phyloP scores from a whole-genome alignment of 768 basidiomycete species.

The Panus rudis region DNA sequence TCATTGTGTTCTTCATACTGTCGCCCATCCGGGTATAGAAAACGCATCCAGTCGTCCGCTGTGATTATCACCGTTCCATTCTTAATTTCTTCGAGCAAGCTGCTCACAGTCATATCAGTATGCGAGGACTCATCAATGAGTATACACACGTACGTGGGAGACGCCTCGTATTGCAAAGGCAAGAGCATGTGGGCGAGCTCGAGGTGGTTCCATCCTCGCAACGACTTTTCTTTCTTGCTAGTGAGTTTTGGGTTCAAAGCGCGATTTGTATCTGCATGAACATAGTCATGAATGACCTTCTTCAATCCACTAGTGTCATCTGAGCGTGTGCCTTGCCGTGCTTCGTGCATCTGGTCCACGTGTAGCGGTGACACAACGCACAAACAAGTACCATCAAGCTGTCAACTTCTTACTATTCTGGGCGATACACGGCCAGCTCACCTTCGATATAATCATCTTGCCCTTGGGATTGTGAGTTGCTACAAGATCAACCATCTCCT shows the following conservation, averaged over 20 bases:
- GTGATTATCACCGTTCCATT: not conserved
- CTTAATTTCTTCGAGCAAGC: not conserved
- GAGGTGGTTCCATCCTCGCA: not conserved
- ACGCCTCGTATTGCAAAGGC: not conserved
- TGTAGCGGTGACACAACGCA: too few species aligned
- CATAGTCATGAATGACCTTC: not conserved
- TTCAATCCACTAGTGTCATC: not conserved
- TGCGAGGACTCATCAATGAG: too few species aligned
- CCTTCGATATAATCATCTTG: too few species aligned
- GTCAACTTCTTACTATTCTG: too few species aligned
- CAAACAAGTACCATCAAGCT: too few species aligned
- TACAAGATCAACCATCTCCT: too few species aligned
- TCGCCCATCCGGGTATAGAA: slow-evolving; percentile 4
- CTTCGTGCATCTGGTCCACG: too few species aligned
- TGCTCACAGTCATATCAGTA: not conserved
- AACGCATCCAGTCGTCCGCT: not conserved
- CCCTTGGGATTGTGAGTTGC: too few species aligned
- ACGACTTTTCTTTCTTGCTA: not conserved
- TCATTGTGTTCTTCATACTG: not conserved
- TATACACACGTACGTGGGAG: too few species aligned
- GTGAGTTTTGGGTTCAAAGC: not conserved
- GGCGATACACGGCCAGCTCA: too few species aligned
- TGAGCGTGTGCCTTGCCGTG: too few species aligned
- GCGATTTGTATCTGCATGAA: not conserved
- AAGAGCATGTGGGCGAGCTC: not conserved